These are phyloP conservation scores for Candida gorgasii DNA, from an alignment of 805 yeast genomes.

Conservation along the genomic window DNA sequence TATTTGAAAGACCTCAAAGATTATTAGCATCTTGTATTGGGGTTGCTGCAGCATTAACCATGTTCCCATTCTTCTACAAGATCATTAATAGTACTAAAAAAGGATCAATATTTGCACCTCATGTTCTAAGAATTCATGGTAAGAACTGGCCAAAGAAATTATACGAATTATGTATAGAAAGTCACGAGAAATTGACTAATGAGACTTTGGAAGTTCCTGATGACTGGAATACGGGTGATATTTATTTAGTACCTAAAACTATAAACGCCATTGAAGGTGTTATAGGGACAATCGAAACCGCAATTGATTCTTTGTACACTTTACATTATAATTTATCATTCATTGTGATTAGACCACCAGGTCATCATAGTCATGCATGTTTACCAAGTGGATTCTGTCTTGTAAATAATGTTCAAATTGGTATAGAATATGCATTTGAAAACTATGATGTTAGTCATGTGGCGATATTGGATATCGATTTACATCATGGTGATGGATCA, in stretches of 20 bases:
- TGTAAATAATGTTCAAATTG: slow-evolving; percentile 78
- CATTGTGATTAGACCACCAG: slow-evolving; percentile 77
- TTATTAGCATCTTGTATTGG: slow-evolving; percentile 77
- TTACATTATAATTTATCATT: slow-evolving; percentile 49
- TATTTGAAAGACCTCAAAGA: slow-evolving; percentile 83
- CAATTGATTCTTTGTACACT: slow-evolving; percentile 49
- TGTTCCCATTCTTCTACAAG: slow-evolving; percentile 61
- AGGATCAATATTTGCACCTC: slow-evolving; percentile 53
- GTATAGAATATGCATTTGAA: slow-evolving; percentile 71
- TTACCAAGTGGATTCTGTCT: slow-evolving; percentile 86
- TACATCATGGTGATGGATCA: slow-evolving; percentile 89
- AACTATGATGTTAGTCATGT: slow-evolving; percentile 72
- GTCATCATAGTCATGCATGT: slow-evolving; percentile 83
- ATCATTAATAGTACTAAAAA: slow-evolving; percentile 48
- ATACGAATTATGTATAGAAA: slow-evolving; percentile 55
- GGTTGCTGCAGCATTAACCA: slow-evolving; percentile 68
- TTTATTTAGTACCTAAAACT: slow-evolving; percentile 67
- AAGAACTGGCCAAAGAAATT: slow-evolving; percentile 66
- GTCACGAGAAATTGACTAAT: slow-evolving; percentile 52
- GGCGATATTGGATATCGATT: slow-evolving; percentile 76
- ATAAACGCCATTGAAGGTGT: slow-evolving; percentile 74
- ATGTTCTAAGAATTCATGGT: slow-evolving; percentile 73
- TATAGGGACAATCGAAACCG: slow-evolving; percentile 72
- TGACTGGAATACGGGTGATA: slow-evolving; percentile 82
- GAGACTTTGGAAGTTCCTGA: slow-evolving; percentile 74